A percentile compares a stretch with the other conserved stretches of the same genome.
Evolutionary conservation across 1,139 yeast species (phyloP).

Genomic region (Tardiomyces depauwii): DNA sequence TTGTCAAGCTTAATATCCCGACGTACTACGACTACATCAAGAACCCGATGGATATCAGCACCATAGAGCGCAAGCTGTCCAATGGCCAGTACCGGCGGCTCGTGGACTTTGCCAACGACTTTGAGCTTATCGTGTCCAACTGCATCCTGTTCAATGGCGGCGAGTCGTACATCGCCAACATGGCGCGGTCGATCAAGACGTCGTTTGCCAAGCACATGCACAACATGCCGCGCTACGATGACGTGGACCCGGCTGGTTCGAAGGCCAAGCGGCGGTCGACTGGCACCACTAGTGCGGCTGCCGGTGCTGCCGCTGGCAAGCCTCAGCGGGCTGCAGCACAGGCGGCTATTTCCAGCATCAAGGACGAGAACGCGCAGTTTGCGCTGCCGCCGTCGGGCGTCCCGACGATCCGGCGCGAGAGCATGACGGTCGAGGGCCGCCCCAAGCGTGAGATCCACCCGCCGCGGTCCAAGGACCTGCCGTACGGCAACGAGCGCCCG

Average conservation of each 20-base stretch:
- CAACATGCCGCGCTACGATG: constrained; percentile 77
- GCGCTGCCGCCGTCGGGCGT: constrained; percentile 33
- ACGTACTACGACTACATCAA: constrained; percentile 73
- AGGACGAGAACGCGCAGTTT: constrained; percentile 1
- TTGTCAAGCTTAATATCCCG: constrained; percentile 79
- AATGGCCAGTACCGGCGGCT: constrained; percentile 63
- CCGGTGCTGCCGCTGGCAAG: constrained; percentile 6
- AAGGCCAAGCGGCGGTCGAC: constrained; percentile 1
- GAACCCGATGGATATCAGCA: constrained; percentile 88
- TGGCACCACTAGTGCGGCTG: constrained; percentile 1
- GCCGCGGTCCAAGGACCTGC: constrained; percentile 88
- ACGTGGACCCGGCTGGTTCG: constrained; percentile 10
- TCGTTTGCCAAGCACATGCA: constrained; percentile 89
- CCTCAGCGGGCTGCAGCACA: constrained; percentile 17
- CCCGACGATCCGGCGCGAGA: constrained; percentile 52
- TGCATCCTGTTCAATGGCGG: constrained; percentile 81
- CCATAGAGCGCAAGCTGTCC: constrained; percentile 71
- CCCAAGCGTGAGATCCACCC: constrained; percentile 97
- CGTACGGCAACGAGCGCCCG: constrained; percentile 74
- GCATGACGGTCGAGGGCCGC: constrained; percentile 45
- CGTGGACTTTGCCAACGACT: constrained; percentile 62
- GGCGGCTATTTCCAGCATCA: constrained; percentile 8
- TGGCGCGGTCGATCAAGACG: constrained; percentile 85
- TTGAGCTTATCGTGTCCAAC: constrained; percentile 74
- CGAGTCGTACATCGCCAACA: constrained; percentile 69